Evolutionary conservation across 495 filamentous ascomycete genomes (phyloP).

Genomic region (Alectoria sarmentosa): DNA sequence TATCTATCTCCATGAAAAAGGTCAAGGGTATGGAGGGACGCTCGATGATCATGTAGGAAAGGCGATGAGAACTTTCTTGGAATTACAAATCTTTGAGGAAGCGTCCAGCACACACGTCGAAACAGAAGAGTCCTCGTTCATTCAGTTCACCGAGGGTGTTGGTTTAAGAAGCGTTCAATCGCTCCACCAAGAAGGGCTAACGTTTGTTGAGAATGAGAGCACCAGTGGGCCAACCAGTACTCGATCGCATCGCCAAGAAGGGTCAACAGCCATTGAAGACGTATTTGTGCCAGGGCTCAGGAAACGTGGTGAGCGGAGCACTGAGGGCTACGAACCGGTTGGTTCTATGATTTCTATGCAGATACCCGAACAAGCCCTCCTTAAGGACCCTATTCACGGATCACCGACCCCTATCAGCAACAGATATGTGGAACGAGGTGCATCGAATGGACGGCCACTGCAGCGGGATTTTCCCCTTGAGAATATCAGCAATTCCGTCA

Average conservation of each 20-base stretch:
- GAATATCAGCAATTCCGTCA: not conserved
- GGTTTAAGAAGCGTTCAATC: not conserved
- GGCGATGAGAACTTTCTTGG: not conserved
- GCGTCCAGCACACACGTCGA: not conserved
- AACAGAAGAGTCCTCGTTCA: not conserved
- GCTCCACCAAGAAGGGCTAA: not conserved
- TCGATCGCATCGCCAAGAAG: not conserved
- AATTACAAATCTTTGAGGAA: not conserved
- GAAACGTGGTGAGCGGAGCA: slow-evolving; percentile 2
- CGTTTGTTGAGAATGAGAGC: not conserved
- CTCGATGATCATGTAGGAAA: not conserved
- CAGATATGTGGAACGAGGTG: not conserved
- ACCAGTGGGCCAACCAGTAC: not conserved
- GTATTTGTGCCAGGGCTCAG: not conserved
- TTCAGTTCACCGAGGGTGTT: not conserved
- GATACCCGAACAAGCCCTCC: not conserved
- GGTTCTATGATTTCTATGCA: not conserved
- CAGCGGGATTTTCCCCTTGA: not conserved
- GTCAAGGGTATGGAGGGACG: not conserved
- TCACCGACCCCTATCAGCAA: not conserved
- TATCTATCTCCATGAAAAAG: not conserved
- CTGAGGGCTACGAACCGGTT: not conserved
- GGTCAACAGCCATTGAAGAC: slow-evolving; percentile 4
- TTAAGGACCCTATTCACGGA: not conserved
- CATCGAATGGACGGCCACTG: not conserved